Evolutionary conservation across 345 rosid species (phyloP).

Genomic region (Litchi chinensis): DNA sequence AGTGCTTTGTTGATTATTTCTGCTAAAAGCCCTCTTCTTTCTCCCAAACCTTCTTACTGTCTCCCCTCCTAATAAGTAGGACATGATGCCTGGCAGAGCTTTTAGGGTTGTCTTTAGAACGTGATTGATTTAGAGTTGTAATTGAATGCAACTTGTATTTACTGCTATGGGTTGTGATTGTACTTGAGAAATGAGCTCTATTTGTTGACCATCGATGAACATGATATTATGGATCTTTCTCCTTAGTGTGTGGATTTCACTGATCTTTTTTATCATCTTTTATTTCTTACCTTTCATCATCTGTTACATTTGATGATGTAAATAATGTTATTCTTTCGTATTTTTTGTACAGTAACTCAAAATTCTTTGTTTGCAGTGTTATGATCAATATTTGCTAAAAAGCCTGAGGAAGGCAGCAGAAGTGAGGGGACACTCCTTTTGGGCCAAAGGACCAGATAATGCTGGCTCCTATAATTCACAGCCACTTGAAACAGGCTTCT

Average conservation of each 20-base stretch:
- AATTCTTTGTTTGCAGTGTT: slow-evolving; percentile 57
- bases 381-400: slow-evolving; percentile 79
- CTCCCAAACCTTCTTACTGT: neutral
- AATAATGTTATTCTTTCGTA: neutral
- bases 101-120: neutral
- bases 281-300: neutral
- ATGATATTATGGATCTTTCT: neutral
- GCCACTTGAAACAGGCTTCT: slow-evolving; percentile 90
- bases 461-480: slow-evolving; percentile 84
- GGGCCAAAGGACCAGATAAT: slow-evolving; percentile 94
- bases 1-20: neutral
- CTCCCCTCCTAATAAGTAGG: neutral
- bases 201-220: neutral
- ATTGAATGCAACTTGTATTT: neutral
- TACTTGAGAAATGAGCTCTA: neutral
- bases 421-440: slow-evolving; percentile 69
- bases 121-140: neutral
- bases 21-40: neutral
- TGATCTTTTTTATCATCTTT: neutral
- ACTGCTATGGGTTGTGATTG: neutral
- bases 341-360: neutral
- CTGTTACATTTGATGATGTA: slow-evolving; percentile 1
- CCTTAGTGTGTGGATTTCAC: neutral
- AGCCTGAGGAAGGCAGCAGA: slow-evolving; percentile 84
- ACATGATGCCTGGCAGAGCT: neutral